Evolutionary conservation across 2,329 filamentous ascomycete genomes (phyloP).

Genomic region (Sporothrix variecibatus): DNA sequence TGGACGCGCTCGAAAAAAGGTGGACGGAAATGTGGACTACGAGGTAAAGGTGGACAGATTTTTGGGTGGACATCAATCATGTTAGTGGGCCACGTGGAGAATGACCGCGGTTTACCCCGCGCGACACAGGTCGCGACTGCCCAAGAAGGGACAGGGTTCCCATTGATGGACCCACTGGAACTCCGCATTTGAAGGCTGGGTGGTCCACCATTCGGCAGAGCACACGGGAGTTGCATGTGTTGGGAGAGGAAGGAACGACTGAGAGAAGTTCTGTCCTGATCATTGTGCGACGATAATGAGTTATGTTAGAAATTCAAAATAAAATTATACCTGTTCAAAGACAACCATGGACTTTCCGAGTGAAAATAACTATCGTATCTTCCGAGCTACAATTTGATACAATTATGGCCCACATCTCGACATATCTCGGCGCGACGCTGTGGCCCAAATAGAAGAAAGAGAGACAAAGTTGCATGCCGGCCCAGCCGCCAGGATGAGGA

Average conservation of each 20-base stretch:
- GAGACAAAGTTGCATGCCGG: neutral
- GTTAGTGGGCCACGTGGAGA: conserved; percentile 7
- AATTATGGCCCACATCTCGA: neutral
- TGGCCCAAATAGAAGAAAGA: neutral
- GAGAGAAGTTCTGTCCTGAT: neutral
- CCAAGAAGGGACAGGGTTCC: too few relatives aligned
- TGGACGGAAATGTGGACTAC: too few relatives aligned
- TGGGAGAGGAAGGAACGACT: too few relatives aligned
- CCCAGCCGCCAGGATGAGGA: neutral
- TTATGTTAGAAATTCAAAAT: neutral
- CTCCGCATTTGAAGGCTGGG: neutral
- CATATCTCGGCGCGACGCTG: neutral
- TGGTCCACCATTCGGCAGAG: neutral
- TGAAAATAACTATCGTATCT: neutral
- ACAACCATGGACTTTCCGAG: neutral
- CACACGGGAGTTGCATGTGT: neutral
- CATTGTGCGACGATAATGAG: neutral
- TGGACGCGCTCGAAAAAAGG: neutral
- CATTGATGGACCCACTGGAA: neutral
- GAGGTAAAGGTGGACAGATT: neutral
- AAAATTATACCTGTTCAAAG: neutral
- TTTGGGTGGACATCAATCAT: neutral
- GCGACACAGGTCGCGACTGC: neutral
- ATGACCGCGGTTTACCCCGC: neutral
- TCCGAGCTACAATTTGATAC: neutral